Evolutionary conservation across 2,329 filamentous ascomycete species (phyloP).

Genomic region (Diplodia intermedia): DNA sequence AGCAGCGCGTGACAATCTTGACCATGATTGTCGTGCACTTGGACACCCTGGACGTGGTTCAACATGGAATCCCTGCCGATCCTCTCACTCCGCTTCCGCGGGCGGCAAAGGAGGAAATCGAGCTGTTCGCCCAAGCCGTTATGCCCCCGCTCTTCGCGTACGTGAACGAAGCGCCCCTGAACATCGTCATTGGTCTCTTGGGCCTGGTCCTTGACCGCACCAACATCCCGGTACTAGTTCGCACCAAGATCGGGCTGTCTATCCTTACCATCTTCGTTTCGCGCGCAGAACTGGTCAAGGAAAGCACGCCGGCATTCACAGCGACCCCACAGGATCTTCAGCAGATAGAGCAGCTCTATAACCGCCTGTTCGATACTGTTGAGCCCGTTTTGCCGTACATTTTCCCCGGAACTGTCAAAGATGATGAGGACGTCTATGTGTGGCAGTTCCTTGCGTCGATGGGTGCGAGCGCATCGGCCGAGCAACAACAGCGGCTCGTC

Average conservation of each 20-base stretch:
- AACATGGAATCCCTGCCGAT: slow-evolving; percentile 70
- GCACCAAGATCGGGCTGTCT: slow-evolving; percentile 85
- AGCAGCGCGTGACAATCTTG: slow-evolving; percentile 92
- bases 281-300: slow-evolving; percentile 90
- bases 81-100: slow-evolving; percentile 73
- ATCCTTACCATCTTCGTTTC: slow-evolving; percentile 94
- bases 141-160: slow-evolving; percentile 90
- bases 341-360: slow-evolving; percentile 80
- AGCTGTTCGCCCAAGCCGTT: slow-evolving; percentile 85
- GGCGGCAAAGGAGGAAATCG: slow-evolving; percentile 86
- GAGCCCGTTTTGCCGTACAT: slow-evolving; percentile 84
- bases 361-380: slow-evolving; percentile 82
- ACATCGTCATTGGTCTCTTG: slow-evolving; percentile 88
- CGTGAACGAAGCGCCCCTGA: slow-evolving; percentile 86
- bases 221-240: slow-evolving; percentile 82
- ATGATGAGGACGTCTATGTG: slow-evolving; percentile 92
- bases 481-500: slow-evolving; percentile 93
- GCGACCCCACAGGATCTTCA: slow-evolving; percentile 65
- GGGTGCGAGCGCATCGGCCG: slow-evolving; percentile 88
- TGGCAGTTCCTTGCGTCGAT: slow-evolving; percentile 98
- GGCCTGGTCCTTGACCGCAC: slow-evolving; percentile 82
- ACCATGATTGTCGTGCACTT: slow-evolving; percentile 96
- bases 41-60: slow-evolving; percentile 88
- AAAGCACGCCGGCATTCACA: slow-evolving; percentile 71
- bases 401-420: slow-evolving; percentile 90